Evolutionary conservation across 805 yeast genomes (phyloP).

Genomic region (Saturnispora zaruensis): DNA sequence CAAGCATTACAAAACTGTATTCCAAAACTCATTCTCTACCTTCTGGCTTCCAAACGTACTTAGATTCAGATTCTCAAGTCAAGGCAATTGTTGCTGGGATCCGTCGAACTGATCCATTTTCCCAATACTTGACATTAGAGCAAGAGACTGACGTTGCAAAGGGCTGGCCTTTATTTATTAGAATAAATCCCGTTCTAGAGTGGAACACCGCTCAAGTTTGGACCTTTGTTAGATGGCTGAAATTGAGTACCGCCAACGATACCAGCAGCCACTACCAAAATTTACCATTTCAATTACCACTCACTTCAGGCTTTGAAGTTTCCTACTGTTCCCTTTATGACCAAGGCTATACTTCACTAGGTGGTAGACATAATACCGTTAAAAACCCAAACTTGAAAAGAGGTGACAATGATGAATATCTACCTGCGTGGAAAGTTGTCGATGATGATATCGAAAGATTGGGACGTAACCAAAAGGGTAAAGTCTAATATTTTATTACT

Average conservation of each 20-base stretch:
- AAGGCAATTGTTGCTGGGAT: slow-evolving; percentile 81
- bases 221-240: slow-evolving; percentile 43
- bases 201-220: slow-evolving; percentile 84
- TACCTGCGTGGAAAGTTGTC: slow-evolving; percentile 50
- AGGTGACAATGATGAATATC: slow-evolving; percentile 18
- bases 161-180: slow-evolving; percentile 81
- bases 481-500: slow-evolving; percentile 7
- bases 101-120: slow-evolving; percentile 81
- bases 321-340: slow-evolving; percentile 71
- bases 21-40: slow-evolving; percentile 30
- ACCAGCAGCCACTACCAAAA: not conserved
- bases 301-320: slow-evolving; percentile 30
- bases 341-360: slow-evolving; percentile 81
- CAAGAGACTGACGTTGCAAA: slow-evolving; percentile 75
- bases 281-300: not conserved
- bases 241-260: not conserved
- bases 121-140: slow-evolving; percentile 45
- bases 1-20: not conserved
- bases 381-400: slow-evolving; percentile 55
- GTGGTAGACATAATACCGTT: slow-evolving; percentile 63
- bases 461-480: slow-evolving; percentile 24
- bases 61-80: slow-evolving; percentile 43
- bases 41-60: slow-evolving; percentile 59
- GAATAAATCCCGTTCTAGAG: slow-evolving; percentile 82
- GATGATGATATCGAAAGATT: slow-evolving; percentile 54